Evolutionary conservation across 2,329 filamentous ascomycete species (phyloP).

Genomic region (Xylariaceae sp.): DNA sequence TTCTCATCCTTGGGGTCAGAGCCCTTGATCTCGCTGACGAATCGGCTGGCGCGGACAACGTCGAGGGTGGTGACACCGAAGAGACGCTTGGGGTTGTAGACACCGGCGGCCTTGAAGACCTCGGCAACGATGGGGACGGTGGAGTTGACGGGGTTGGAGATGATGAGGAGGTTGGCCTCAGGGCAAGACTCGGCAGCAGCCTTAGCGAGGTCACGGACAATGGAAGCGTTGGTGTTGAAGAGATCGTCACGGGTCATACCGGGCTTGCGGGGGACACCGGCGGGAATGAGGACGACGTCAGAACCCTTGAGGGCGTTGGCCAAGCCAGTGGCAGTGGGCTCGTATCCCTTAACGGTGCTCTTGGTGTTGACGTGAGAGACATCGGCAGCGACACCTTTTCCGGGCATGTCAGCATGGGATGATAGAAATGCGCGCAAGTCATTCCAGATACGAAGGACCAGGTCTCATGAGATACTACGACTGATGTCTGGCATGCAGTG

Average conservation of each 20-base stretch:
- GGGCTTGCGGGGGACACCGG: conserved; percentile 97
- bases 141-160: conserved; percentile 99
- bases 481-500: background rate
- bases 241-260: conserved; percentile 99
- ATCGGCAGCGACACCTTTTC: conserved; percentile 89
- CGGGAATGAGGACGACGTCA: conserved; percentile 95
- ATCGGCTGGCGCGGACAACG: conserved; percentile 94
- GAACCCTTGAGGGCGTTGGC: conserved; percentile 75
- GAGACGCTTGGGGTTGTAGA: conserved; percentile 99
- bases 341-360: conserved; percentile 87
- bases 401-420: conserved; percentile 1
- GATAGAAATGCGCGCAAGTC: too few relatives aligned
- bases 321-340: conserved; percentile 71
- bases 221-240: conserved; percentile 99
- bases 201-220: conserved; percentile 97
- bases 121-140: conserved; percentile 97
- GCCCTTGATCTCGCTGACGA: conserved; percentile 90
- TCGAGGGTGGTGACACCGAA: conserved; percentile 99
- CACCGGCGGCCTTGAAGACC: conserved; percentile 89
- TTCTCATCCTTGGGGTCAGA: conserved; percentile 90
- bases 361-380: conserved; percentile 99
- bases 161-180: conserved; percentile 93
- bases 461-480: too few relatives aligned
- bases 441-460: too few relatives aligned
- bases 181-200: conserved; percentile 83